phyloP scores from a whole-genome alignment of 345 rosid species.

The Acer negundo region DNA sequence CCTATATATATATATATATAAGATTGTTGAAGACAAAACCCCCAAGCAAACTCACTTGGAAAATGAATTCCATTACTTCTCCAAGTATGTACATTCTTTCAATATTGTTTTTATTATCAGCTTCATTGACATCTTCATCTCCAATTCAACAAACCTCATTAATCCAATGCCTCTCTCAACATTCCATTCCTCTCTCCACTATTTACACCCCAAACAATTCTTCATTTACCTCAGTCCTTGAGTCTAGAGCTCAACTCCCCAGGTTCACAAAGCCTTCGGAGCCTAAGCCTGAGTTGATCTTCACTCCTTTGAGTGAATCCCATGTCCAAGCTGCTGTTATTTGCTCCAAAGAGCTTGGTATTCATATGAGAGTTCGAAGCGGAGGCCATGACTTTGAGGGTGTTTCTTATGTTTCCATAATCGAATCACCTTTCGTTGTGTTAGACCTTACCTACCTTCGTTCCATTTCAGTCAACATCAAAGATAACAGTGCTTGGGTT shows the following conservation, averaged over 20 bases:
- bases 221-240: not conserved
- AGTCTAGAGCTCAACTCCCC: not conserved
- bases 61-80: not conserved
- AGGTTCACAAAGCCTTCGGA: not conserved
- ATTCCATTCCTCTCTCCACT: not conserved
- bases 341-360: not conserved
- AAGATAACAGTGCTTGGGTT: not conserved
- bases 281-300: not conserved
- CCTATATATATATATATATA: too few relatives aligned
- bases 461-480: not conserved
- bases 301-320: conserved; percentile 2
- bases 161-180: not conserved
- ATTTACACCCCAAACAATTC: not conserved
- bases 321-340: not conserved
- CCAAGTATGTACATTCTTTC: not conserved
- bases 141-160: not conserved
- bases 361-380: not conserved
- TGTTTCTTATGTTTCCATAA: not conserved
- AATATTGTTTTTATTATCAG: not conserved
- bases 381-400: conserved; percentile 5
- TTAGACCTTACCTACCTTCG: not conserved
- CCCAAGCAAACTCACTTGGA: not conserved
- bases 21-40: not conserved
- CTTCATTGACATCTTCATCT: not conserved
- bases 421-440: not conserved